Conservation (phyloP, 345 rosid genomes). For the Eutrema japonicum region DNA sequence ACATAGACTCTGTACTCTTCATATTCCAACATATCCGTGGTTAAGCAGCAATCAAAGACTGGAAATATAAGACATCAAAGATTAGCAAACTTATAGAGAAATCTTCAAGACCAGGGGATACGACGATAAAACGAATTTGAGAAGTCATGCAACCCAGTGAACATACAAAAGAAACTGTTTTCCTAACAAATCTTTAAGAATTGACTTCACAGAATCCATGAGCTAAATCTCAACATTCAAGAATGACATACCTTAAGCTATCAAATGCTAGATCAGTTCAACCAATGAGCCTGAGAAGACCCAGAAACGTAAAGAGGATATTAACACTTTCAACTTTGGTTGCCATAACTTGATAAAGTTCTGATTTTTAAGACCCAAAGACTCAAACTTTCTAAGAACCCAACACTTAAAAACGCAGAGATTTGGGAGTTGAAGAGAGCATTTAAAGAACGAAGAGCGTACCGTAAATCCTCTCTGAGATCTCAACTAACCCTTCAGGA, state of each 20-base stretch:
- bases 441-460: slow-evolving; percentile 30
- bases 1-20: slow-evolving; percentile 59
- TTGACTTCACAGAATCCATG: neutral
- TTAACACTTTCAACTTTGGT: neutral
- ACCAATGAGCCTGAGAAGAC: neutral
- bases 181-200: neutral
- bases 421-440: neutral
- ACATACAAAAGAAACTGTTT: neutral
- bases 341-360: neutral
- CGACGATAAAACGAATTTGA: neutral
- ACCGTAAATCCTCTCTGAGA: slow-evolving; percentile 86
- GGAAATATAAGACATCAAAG: slow-evolving; percentile 30
- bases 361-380: neutral
- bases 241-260: slow-evolving; percentile 22
- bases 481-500: slow-evolving; percentile 80
- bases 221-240: slow-evolving; percentile 19
- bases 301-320: slow-evolving; percentile 12
- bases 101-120: neutral
- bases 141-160: neutral
- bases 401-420: slow-evolving; percentile 31
- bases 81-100: slow-evolving; percentile 29
- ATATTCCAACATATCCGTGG: slow-evolving; percentile 54
- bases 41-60: slow-evolving; percentile 79
- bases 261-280: slow-evolving; percentile 1
- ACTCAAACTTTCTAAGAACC: slow-evolving; percentile 27